These are phyloP conservation scores for Asclepias syriaca DNA, from an alignment of 257 asterid genomes.

Conservation along the genomic window DNA sequence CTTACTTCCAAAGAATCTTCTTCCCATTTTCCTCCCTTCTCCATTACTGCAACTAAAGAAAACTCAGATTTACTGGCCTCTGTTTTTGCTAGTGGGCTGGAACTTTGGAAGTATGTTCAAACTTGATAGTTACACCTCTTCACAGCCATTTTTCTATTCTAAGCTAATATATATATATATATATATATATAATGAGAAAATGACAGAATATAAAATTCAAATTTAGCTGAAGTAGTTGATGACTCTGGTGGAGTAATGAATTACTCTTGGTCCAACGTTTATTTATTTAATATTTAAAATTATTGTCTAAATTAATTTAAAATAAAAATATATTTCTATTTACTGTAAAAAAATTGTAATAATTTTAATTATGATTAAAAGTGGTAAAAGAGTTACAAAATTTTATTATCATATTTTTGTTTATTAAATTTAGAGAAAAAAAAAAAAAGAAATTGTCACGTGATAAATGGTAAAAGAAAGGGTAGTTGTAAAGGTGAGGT, in stretches of 20 bases:
- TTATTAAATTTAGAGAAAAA: no score
- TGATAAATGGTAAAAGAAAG: no score
- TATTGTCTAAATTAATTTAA: no score
- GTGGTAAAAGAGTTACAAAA: no score
- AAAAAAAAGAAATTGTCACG: no score
- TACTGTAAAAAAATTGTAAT: no score
- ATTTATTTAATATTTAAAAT: no score
- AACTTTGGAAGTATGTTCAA: not conserved
- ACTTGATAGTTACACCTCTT: not conserved
- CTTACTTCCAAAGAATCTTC: constrained; percentile 30
- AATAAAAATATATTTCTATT: no score
- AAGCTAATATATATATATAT: not conserved
- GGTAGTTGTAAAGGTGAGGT: no score
- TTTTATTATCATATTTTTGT: no score
- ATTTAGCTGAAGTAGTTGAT: not conserved
- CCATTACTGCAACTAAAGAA: constrained; percentile 33
- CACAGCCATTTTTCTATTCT: not conserved
- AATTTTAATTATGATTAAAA: no score
- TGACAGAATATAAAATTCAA: not conserved
- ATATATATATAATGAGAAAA: not conserved
- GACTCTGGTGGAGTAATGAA: not conserved
- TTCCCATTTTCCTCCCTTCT: constrained; percentile 34
- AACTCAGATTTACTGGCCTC: constrained; percentile 1
- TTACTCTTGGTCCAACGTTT: not conserved
- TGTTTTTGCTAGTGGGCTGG: not conserved